Percentiles rank a stretch among this genome's conserved stretches.
Conservation (phyloP, 495 filamentous ascomycete genomes). For the Penicillium cosmopolitanum region DNA sequence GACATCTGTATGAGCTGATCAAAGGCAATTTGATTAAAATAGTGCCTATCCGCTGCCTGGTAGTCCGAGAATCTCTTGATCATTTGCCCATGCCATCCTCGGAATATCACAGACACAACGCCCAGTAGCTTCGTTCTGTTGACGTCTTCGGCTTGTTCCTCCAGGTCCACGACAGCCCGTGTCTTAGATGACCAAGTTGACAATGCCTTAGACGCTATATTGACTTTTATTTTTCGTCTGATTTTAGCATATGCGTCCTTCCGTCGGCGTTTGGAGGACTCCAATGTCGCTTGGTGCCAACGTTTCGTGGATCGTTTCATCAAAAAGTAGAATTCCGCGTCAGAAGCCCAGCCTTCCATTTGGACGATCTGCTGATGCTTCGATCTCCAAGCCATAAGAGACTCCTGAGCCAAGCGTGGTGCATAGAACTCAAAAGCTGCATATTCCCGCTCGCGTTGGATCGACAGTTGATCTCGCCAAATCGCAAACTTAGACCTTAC, state of each 20-base stretch:
- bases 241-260: conserved; percentile 63
- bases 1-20: conserved; percentile 52
- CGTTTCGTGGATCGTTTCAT: conserved; percentile 54
- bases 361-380: conserved; percentile 49
- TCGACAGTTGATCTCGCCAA: conserved; percentile 48
- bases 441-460: conserved; percentile 50
- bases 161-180: conserved; percentile 40
- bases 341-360: conserved; percentile 55
- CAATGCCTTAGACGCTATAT: conserved; percentile 52
- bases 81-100: conserved; percentile 48
- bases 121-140: conserved; percentile 41
- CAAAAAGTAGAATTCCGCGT: conserved; percentile 64
- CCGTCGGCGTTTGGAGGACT: conserved; percentile 56
- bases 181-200: conserved; percentile 50
- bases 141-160: conserved; percentile 47
- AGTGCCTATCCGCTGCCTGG: conserved; percentile 46
- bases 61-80: conserved; percentile 41
- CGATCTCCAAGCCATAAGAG: conserved; percentile 51
- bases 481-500: conserved; percentile 41
- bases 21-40: conserved; percentile 46
- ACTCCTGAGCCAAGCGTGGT: conserved; percentile 51
- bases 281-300: conserved; percentile 57
- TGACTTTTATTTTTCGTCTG: conserved; percentile 61
- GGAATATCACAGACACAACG: conserved; percentile 43
- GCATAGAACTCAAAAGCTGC: conserved; percentile 58